phyloP scores from a whole-genome alignment of 176 grass and related monocot species.

The Avena atlantica region DNA sequence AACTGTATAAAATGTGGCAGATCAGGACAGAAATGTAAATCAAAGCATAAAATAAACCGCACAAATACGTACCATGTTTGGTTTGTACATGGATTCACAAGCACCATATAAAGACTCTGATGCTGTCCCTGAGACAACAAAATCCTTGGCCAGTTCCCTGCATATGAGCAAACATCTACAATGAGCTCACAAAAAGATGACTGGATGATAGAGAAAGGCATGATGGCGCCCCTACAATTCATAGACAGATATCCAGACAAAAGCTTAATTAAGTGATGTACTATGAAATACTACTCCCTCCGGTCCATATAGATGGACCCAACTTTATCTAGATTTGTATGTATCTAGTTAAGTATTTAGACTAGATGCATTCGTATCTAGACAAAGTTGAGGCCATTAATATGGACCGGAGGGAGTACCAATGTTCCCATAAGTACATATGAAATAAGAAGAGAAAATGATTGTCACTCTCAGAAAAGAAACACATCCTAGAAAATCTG shows the following conservation, averaged over 20 bases:
- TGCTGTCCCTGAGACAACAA: conserved; percentile 97
- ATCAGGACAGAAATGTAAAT: background rate
- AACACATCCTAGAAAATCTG: background rate
- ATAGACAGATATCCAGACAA: background rate
- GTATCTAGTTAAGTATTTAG: too few relatives aligned
- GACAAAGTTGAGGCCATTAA: too few relatives aligned
- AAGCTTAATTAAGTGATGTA: background rate
- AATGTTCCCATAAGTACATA: background rate
- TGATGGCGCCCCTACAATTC: background rate
- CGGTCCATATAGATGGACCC: too few relatives aligned
- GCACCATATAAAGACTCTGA: conserved; percentile 96
- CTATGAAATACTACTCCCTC: background rate
- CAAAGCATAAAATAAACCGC: background rate
- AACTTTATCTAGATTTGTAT: too few relatives aligned
- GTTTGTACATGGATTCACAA: conserved; percentile 99
- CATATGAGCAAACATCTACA: conserved; percentile 28
- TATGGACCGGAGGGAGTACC: too few relatives aligned
- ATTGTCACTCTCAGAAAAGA: background rate
- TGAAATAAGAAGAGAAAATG: background rate
- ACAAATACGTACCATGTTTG: conserved; percentile 80
- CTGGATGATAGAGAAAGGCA: background rate
- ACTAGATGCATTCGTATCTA: too few relatives aligned
- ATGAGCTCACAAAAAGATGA: conserved; percentile 35
- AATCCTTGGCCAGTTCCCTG: conserved; percentile 99
- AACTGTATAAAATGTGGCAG: background rate